Evolutionary conservation across 192 early-diverging fungal genomes (phyloP).

Genomic region (Coemansia sp.): DNA sequence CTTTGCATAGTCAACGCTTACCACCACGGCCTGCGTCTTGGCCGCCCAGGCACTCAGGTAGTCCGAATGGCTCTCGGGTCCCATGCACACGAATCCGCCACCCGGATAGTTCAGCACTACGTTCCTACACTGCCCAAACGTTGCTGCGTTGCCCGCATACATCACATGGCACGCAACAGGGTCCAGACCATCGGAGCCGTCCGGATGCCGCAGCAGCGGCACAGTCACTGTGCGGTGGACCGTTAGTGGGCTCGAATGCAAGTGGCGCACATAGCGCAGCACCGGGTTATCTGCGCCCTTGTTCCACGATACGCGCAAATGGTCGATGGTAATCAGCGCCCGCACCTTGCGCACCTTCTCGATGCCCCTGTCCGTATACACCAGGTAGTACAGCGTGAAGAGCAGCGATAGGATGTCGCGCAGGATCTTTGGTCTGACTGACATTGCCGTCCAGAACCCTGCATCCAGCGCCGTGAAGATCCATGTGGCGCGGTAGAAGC

Average conservation of each 20-base stretch:
- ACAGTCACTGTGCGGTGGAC: slow-evolving; percentile 14
- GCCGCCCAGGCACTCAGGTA: slow-evolving; percentile 81
- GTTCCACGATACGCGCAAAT: slow-evolving; percentile 90
- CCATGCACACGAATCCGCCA: slow-evolving; percentile 93
- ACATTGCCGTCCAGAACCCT: slow-evolving; percentile 89
- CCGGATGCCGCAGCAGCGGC: too few species aligned
- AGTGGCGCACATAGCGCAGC: slow-evolving; percentile 14
- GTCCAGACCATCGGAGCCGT: slow-evolving; percentile 3
- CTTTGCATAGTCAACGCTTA: slow-evolving; percentile 90
- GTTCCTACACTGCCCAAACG: slow-evolving; percentile 32
- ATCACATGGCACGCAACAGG: slow-evolving; percentile 55
- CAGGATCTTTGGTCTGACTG: slow-evolving; percentile 68
- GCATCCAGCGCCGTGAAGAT: slow-evolving; percentile 89
- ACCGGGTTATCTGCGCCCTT: slow-evolving; percentile 61
- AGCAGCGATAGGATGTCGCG: slow-evolving; percentile 75
- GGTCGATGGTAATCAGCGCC: slow-evolving; percentile 75
- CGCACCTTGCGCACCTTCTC: slow-evolving; percentile 82
- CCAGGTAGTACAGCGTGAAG: slow-evolving; percentile 80
- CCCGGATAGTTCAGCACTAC: slow-evolving; percentile 71
- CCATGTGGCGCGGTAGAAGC: slow-evolving; percentile 90
- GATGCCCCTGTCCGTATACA: slow-evolving; percentile 79
- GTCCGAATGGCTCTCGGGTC: slow-evolving; percentile 83
- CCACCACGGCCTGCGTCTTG: slow-evolving; percentile 66
- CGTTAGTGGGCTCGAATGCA: slow-evolving; percentile 23
- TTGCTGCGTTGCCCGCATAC: slow-evolving; percentile 55